Conservation (phyloP, 2,329 filamentous ascomycete species). For the Talaromyces albobiverticillius region DNA sequence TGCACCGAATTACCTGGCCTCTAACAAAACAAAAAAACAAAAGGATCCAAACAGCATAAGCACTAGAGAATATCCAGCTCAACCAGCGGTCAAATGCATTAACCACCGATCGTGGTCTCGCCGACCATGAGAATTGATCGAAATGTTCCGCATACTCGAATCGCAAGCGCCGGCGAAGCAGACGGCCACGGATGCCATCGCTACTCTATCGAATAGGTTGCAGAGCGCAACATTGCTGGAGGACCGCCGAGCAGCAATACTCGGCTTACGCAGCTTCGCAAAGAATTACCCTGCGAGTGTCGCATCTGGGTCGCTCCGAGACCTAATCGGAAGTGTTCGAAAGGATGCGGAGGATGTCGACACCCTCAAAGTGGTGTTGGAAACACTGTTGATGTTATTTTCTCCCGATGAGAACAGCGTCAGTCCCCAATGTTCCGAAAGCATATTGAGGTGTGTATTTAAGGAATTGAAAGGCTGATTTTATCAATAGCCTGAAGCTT, state of each 20-base stretch:
- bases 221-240: slow-evolving; percentile 88
- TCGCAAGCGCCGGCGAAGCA: slow-evolving; percentile 86
- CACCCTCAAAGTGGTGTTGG: slow-evolving; percentile 89
- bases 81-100: slow-evolving; percentile 9
- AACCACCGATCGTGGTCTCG: slow-evolving; percentile 21
- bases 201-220: slow-evolving; percentile 80
- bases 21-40: background rate
- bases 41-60: background rate
- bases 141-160: slow-evolving; percentile 59
- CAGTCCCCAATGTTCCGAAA: slow-evolving; percentile 27
- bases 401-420: slow-evolving; percentile 62
- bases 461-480: slow-evolving; percentile 2
- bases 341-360: slow-evolving; percentile 94
- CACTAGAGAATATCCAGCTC: background rate
- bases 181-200: slow-evolving; percentile 92
- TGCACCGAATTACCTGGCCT: slow-evolving; percentile 13
- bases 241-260: slow-evolving; percentile 87
- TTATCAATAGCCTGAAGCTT: slow-evolving; percentile 72
- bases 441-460: background rate
- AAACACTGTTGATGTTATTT: slow-evolving; percentile 94
- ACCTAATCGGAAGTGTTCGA: slow-evolving; percentile 77
- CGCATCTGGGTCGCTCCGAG: slow-evolving; percentile 84
- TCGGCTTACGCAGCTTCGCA: slow-evolving; percentile 90
- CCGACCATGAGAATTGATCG: slow-evolving; percentile 42
- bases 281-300: slow-evolving; percentile 96